Conservation (phyloP, 345 rosid genomes). For the Turnera subulata region DNA sequence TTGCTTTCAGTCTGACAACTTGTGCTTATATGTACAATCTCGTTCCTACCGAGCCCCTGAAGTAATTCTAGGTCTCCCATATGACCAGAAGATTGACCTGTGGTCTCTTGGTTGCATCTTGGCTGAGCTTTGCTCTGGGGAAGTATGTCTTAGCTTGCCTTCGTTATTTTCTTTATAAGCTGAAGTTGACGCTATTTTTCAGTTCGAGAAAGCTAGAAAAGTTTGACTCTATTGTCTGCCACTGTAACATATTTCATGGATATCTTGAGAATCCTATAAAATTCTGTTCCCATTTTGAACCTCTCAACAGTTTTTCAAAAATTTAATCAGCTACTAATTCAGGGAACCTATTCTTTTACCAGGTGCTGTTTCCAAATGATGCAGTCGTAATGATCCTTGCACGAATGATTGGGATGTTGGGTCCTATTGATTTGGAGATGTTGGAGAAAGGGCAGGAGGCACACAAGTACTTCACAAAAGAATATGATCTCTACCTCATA, state of each 20-base stretch:
- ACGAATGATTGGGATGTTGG: constrained; percentile 63
- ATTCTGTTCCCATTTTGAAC: background rate
- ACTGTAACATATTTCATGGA: background rate
- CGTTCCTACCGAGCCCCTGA: constrained; percentile 98
- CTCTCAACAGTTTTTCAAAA: background rate
- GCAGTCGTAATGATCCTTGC: constrained; percentile 74
- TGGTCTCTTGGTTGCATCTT: constrained; percentile 98
- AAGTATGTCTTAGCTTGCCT: constrained; percentile 43
- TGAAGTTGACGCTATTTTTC: too few relatives aligned
- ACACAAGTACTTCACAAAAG: constrained; percentile 78
- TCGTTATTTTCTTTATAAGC: background rate
- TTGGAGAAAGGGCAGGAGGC: constrained; percentile 73
- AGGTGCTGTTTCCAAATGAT: constrained; percentile 93
- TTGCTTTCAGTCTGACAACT: constrained; percentile 75
- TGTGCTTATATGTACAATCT: constrained; percentile 84
- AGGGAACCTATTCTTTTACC: constrained; percentile 8
- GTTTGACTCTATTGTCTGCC: too few relatives aligned
- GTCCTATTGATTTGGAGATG: constrained; percentile 80
- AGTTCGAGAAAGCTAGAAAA: too few relatives aligned
- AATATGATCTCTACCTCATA: constrained; percentile 57
- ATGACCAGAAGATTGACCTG: constrained; percentile 79
- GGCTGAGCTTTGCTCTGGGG: constrained; percentile 88
- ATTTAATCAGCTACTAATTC: background rate
- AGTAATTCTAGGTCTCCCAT: constrained; percentile 89
- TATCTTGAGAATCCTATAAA: constrained; percentile 1